Evolutionary conservation across 2,329 filamentous ascomycete species (phyloP), one percentile per base, ranked within the genome.

Genomic region (Metarhizium brunneum): DNA sequence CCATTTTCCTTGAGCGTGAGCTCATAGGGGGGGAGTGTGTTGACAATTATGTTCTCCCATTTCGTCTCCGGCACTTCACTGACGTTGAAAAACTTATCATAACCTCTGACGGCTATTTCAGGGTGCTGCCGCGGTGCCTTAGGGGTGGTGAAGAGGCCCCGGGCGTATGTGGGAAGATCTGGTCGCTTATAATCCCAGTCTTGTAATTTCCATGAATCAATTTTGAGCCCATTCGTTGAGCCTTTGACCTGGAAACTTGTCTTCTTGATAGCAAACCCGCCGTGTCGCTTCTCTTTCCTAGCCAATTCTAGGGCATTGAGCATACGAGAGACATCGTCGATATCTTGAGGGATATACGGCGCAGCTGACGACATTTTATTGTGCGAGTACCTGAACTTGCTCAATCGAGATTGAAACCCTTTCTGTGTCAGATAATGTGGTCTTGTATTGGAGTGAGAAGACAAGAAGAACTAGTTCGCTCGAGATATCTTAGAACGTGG

Each of bases 61-160:
- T 85, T 81, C 3, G 94, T 99, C 61, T 87, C 83, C 50, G 75
- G 71, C 7, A 95, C 87, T 73, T 99, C 94, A 52, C 83, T 82
- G 45, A 90, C 81, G 64, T 99, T 99, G 82, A 99, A 99, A 76
- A 99, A 99, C 73, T 99, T 99, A 78, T 99, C 92, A 72, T 99
- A 99, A 53, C 94, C 94, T 63, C 94, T 82, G 51, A 90, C 84
- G 1, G 82, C 88, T 62, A 99, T 96, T 70, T 96, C 90, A 13
- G 82, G 75, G 8, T 82, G 76, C 8, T 84, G 84, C 30, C 81
- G 76, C 52, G 79, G 75, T 59, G 82, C 85, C 60, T 74, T 81
- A 47, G 87, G 29, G n/a, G 49, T 87, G n/a, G 92, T 99, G 72
- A 99, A 99, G 1, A 99, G 81, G 6, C 94, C 94, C 54, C 94